Base-by-base conservation (phyloP, 2,329 filamentous ascomycete genomes). In the Microdochium nivale region DNA sequence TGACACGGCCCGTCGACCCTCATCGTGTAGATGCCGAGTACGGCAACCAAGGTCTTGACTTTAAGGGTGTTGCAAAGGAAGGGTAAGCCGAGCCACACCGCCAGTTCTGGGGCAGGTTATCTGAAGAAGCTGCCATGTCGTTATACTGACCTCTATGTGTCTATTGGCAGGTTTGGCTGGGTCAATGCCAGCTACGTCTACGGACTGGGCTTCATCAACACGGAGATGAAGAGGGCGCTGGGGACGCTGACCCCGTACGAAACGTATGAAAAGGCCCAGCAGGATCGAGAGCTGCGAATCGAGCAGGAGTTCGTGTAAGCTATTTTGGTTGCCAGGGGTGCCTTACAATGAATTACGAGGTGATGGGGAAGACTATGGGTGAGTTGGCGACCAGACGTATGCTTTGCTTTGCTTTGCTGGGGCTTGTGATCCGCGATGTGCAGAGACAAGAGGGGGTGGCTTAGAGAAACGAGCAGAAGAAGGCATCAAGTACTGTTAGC, bases 151-250 rank as follows among this genome's bases (percentile, higher is more conserved):
- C n/a, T 16, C 53, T 55, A 48, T 56, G 48, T 37, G 16, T 19
- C 11, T 46, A 32, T 50, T 53, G 52, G 49, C 63, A 96, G 92
- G 53, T 99, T 99, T 65, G 94, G 92, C 50, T 99, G 94, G 94
- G 94, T 97, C 63, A 99, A 99, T 66, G 92, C 94, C 62, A 96
- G 91, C 66, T 99, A 95, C 67, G 88, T 97, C 52, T 95, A 95
- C 64, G 94, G 92, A 40, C 77, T 97, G 54, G 86, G 91, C 58
- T 88, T 96, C 59, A 78, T 96, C 54, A 91, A 88, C 60, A 87
- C 88, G 30, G 90, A 96, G 69, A 91, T 94, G 83, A 84, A 86
- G 66, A 87, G 91, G 60, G 90, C 92, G 1, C 76, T 99, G 37
- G 92, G 91, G 52, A 88, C 90, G 7, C 77, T 95, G 59, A 96